Percentiles rank a stretch among this genome's conserved stretches.
Evolutionary conservation across 2,329 filamentous ascomycete genomes (phyloP).

Genomic region (Domatiomyces globalis): DNA sequence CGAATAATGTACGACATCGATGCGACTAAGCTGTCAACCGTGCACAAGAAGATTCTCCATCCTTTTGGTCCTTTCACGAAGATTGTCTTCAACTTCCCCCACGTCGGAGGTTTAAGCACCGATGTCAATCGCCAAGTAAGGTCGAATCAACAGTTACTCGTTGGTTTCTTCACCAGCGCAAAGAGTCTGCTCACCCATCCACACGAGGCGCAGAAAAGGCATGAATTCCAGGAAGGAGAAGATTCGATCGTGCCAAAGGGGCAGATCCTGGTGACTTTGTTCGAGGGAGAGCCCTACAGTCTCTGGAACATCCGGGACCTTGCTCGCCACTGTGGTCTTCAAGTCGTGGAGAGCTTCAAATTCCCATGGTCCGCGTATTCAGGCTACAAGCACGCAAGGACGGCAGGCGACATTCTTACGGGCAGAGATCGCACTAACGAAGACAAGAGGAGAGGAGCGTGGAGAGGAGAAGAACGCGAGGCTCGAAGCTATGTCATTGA

Average conservation of each 20-base stretch:
- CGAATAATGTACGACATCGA: constrained; percentile 30
- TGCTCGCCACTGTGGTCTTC: constrained; percentile 50
- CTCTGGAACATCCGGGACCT: constrained; percentile 90
- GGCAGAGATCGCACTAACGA: constrained; percentile 19
- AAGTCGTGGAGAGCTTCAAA: constrained; percentile 33
- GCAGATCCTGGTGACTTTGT: constrained; percentile 67
- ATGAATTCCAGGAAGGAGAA: constrained; percentile 5
- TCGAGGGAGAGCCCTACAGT: constrained; percentile 87
- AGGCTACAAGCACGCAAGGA: constrained; percentile 34
- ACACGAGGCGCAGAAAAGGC: constrained; percentile 15
- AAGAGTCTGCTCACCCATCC: constrained; percentile 19
- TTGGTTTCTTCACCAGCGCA: constrained; percentile 35
- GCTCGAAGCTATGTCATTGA: constrained; percentile 35
- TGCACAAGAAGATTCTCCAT: constrained; percentile 16
- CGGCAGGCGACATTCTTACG: constrained; percentile 32
- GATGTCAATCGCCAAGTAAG: constrained; percentile 92
- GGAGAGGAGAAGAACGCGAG: constrained; percentile 34
- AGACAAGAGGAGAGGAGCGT: constrained; percentile 26
- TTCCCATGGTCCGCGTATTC: constrained; percentile 36
- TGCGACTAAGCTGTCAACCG: constrained; percentile 27
- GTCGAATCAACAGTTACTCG: constrained; percentile 57
- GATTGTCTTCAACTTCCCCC: constrained; percentile 93
- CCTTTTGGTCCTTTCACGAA: constrained; percentile 47
- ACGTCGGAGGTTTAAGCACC: constrained; percentile 80
- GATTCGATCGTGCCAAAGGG: constrained; percentile 21